Percentiles rank a stretch among this genome's conserved stretches.
Evolutionary conservation across 2,329 filamentous ascomycete genomes (phyloP).

Genomic region (Diaporthe sp.): DNA sequence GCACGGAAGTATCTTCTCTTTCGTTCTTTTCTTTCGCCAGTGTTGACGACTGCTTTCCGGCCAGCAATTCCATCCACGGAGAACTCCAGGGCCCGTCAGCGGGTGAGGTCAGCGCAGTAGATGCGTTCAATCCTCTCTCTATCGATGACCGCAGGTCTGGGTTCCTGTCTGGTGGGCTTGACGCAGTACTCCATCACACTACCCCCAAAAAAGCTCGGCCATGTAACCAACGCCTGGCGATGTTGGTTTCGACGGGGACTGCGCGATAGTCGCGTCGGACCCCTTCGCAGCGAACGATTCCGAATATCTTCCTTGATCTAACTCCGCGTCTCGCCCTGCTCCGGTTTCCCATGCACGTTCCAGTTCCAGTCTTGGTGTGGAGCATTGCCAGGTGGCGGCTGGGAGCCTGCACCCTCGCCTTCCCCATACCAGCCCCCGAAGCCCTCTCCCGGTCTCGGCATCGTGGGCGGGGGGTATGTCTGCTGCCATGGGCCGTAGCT

Average conservation of each 20-base stretch:
- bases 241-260: neutral
- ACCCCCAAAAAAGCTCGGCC: neutral
- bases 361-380: slow-evolving; percentile 28
- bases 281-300: neutral
- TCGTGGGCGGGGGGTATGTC: slow-evolving; percentile 19
- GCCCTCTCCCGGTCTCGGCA: slow-evolving; percentile 30
- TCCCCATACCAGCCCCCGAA: slow-evolving; percentile 39
- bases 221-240: neutral
- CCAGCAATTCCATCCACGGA: neutral
- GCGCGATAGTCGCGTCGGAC: neutral
- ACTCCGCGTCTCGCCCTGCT: slow-evolving; percentile 16
- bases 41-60: neutral
- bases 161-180: neutral
- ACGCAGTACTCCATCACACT: neutral
- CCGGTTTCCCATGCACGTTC: slow-evolving; percentile 15
- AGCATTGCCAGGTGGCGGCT: neutral
- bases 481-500: slow-evolving; percentile 35
- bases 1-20: slow-evolving; percentile 5
- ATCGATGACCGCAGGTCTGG: neutral
- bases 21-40: neutral
- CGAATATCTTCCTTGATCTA: neutral
- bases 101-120: slow-evolving; percentile 15
- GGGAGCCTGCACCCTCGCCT: slow-evolving; percentile 6
- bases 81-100: neutral
- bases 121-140: slow-evolving; percentile 11